These are phyloP conservation scores for Chlorella sorokiniana DNA, from an alignment of 139 green algal species.

Conservation along the genomic window DNA sequence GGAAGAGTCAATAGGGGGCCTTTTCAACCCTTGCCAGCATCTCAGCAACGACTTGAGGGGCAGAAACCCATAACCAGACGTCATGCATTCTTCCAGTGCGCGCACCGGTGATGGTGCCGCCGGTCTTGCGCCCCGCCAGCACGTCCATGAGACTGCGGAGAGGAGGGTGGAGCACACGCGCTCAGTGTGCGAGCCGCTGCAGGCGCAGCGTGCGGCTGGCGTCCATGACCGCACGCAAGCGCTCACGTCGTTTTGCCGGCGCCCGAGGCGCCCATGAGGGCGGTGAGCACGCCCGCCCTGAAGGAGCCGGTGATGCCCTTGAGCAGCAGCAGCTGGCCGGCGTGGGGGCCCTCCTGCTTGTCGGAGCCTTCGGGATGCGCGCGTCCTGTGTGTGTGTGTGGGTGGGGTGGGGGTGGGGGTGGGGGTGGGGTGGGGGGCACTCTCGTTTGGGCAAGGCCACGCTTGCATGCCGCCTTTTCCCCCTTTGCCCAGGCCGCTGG, in stretches of 20 bases:
- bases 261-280: conserved; percentile 57
- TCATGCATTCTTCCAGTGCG: background rate
- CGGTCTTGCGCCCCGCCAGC: conserved; percentile 61
- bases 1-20: no score
- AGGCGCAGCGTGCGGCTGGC: conserved; percentile 48
- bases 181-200: conserved; percentile 58
- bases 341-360: conserved; percentile 1
- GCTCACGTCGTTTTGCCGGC: conserved; percentile 66
- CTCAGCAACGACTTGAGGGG: conserved; percentile 47
- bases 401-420: no score
- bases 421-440: no score
- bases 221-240: conserved; percentile 45
- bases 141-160: conserved; percentile 57
- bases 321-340: conserved; percentile 17
- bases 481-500: no score
- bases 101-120: conserved; percentile 42
- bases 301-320: conserved; percentile 43
- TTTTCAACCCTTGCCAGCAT: conserved; percentile 53
- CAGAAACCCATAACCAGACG: background rate
- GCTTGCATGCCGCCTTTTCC: no score
- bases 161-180: conserved; percentile 35
- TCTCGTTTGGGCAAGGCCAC: no score
- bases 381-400: no score
- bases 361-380: background rate
- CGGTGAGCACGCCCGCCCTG: conserved; percentile 52